phyloP scores from a whole-genome alignment of 2,329 filamentous ascomycete genomes.

The Phialophora macrospora region DNA sequence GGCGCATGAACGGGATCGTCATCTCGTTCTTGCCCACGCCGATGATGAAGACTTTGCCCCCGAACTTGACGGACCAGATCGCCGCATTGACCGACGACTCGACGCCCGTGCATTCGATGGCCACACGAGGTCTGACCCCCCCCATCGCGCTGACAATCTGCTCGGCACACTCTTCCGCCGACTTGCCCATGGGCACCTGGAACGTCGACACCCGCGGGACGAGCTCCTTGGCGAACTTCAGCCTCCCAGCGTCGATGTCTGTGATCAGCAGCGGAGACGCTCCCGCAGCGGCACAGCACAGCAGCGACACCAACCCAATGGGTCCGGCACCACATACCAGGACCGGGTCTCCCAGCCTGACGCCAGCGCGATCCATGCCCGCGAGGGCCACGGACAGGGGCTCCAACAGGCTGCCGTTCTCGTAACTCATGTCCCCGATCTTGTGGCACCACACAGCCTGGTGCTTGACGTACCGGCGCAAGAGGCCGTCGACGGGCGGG shows the following conservation, averaged over 20 bases:
- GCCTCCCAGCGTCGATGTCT: constrained; percentile 85
- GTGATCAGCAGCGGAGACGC: constrained; percentile 91
- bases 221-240: constrained; percentile 82
- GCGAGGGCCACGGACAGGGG: constrained; percentile 88
- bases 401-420: constrained; percentile 89
- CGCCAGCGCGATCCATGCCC: constrained; percentile 79
- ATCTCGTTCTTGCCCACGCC: constrained; percentile 96
- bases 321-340: constrained; percentile 91
- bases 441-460: constrained; percentile 95
- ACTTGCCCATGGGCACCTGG: constrained; percentile 49
- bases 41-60: constrained; percentile 95
- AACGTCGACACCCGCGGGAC: constrained; percentile 80
- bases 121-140: constrained; percentile 78
- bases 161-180: constrained; percentile 71
- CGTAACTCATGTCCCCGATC: constrained; percentile 88
- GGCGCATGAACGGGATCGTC: constrained; percentile 91
- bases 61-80: constrained; percentile 91
- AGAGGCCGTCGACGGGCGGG: constrained; percentile 82
- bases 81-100: constrained; percentile 85
- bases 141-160: constrained; percentile 73
- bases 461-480: constrained; percentile 93
- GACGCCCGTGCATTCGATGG: constrained; percentile 92
- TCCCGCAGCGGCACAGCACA: constrained; percentile 83
- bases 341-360: constrained; percentile 83
- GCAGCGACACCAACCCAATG: constrained; percentile 85